Evolutionary conservation across 495 filamentous ascomycete species (phyloP).

Genomic region (Xylaria castorea): DNA sequence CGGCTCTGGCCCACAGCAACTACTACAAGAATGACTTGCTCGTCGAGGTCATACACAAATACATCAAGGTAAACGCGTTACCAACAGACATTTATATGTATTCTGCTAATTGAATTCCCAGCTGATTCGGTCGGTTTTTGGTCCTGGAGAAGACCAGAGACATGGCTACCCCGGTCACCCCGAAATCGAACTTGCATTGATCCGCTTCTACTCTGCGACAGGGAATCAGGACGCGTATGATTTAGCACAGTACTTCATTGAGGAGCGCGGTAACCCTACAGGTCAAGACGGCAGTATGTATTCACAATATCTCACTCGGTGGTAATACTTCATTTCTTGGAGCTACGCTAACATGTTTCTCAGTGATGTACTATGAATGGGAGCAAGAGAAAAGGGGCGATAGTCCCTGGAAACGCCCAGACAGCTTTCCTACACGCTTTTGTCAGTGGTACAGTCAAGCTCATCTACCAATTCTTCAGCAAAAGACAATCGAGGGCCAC

Average conservation of each 20-base stretch:
- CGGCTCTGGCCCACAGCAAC: constrained; percentile 59
- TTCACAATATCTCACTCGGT: background rate
- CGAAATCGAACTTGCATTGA: constrained; percentile 64
- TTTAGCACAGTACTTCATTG: constrained; percentile 63
- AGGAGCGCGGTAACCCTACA: constrained; percentile 61
- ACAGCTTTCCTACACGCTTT: constrained; percentile 48
- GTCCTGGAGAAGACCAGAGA: constrained; percentile 54
- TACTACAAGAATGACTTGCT: constrained; percentile 58
- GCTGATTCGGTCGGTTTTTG: constrained; percentile 58
- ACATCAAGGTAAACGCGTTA: constrained; percentile 46
- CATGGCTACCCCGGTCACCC: constrained; percentile 67
- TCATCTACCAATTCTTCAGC: constrained; percentile 59
- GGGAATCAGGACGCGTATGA: constrained; percentile 52
- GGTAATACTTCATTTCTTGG: background rate
- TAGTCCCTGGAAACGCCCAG: constrained; percentile 50
- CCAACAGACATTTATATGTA: background rate
- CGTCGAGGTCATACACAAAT: constrained; percentile 59
- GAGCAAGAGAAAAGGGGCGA: constrained; percentile 60
- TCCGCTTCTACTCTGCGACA: constrained; percentile 60
- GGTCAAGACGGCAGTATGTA: constrained; percentile 49
- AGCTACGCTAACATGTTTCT: constrained; percentile 18
- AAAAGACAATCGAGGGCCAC: constrained; percentile 64
- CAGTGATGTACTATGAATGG: constrained; percentile 57
- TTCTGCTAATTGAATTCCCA: background rate
- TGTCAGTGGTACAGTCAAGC: constrained; percentile 61